phyloP scores from a whole-genome alignment of 2,329 filamentous ascomycete genomes.

The Penicillium sp. region DNA sequence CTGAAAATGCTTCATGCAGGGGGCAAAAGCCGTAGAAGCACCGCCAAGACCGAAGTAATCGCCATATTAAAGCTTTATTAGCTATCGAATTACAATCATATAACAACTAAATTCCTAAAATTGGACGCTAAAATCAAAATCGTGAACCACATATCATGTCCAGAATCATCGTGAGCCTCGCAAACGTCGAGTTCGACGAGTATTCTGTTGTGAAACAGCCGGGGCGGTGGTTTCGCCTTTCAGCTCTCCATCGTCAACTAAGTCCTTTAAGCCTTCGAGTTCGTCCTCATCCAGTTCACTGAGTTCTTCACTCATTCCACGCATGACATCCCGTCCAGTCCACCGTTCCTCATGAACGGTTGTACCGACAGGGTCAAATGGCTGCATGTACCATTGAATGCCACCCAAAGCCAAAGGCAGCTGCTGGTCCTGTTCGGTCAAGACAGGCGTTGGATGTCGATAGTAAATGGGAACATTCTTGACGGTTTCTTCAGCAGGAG shows the following conservation, averaged over 20 bases:
- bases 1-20: background rate
- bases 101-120: background rate
- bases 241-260: constrained; percentile 52
- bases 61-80: background rate
- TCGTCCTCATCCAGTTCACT: constrained; percentile 92
- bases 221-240: constrained; percentile 17
- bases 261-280: constrained; percentile 58
- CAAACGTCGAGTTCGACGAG: constrained; percentile 21
- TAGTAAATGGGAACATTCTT: constrained; percentile 35
- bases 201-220: constrained; percentile 14
- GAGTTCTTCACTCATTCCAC: constrained; percentile 77
- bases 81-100: background rate
- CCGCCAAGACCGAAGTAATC: constrained; percentile 1
- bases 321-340: constrained; percentile 68
- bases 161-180: constrained; percentile 11
- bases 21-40: background rate
- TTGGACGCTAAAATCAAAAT: constrained; percentile 11
- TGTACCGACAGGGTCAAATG: constrained; percentile 76
- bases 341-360: constrained; percentile 74
- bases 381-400: constrained; percentile 81
- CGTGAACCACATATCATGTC: constrained; percentile 11
- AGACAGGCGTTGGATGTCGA: constrained; percentile 47
- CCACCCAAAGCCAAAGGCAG: constrained; percentile 67
- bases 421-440: constrained; percentile 44
- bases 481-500: constrained; percentile 18